Evolutionary conservation across 1,139 yeast species (phyloP), one percentile per base, ranked within the genome.

Genomic region (Blastobotrys petasosporus): DNA sequence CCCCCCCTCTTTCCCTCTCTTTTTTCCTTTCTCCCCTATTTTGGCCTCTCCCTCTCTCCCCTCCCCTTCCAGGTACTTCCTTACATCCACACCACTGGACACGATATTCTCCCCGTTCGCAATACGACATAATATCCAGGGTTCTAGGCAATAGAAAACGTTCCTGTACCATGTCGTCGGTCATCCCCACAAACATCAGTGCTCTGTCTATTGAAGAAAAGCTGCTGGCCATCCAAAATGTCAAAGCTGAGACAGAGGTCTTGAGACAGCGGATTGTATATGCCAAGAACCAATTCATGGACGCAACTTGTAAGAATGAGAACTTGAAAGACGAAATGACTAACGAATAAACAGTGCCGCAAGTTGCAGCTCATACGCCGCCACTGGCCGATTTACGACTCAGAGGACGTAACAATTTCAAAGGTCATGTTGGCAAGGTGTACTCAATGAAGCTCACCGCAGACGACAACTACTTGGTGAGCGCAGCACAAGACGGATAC

Each of bases 401-500:
- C 34, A 47, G 46, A 28, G 40, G 46, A 25, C 42, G 39, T 32
- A 48, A 45, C 34, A 63, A 77, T 0, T 68, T 85, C 42, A 74
- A 69, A 51, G 96, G 95, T 0, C 97, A 88, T 62, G 78, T 75
- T 53, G 83, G 81, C 57, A 86, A 88, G 60, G 75, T 88, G 17
- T 75, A 81, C 13, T 79, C 79, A 51, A 69, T 85, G 53, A 72
- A 78, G 45, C 85, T 95, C 92, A 75, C 81, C 43, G 61, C 69
- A 0, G 82, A 84, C 57, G 77, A 85, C 12, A 64, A 68, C 36
- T 73, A 70, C 37, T 61, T 90, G 2, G 66, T 87, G 9, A 79
- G 88, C 38, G 87, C 88, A 0, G 81, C 94, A 31, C 95, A 86
- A 61, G 97, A 90, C 64, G 96, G 96, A 2, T 84, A 78, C 59